These are phyloP conservation scores for Syzygium malaccense DNA, from an alignment of 441 rosid species.

Conservation along the genomic window DNA sequence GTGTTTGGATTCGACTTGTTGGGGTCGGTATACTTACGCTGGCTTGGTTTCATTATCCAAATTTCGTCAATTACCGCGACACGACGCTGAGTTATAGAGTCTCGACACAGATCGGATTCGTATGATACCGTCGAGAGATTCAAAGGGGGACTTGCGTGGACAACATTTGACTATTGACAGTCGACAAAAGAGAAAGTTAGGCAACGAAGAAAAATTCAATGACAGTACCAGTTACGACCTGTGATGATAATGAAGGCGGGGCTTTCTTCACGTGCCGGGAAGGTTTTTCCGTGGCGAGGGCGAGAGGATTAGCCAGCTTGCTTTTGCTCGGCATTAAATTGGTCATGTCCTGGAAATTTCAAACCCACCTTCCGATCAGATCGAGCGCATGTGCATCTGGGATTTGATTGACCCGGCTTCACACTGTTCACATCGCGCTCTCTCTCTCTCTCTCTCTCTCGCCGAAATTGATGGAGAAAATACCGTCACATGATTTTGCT, in stretches of 20 bases:
- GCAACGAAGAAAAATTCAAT: neutral
- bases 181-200: neutral
- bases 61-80: neutral
- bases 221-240: neutral
- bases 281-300: neutral
- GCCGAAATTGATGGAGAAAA: neutral
- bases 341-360: neutral
- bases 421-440: neutral
- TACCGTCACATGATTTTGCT: neutral
- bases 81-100: neutral
- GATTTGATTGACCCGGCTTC: neutral
- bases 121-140: neutral
- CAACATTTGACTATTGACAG: neutral
- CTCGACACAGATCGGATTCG: neutral
- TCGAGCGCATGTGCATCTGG: neutral
- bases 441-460: neutral
- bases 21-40: neutral
- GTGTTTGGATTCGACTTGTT: neutral
- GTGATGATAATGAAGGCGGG: neutral
- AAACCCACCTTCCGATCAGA: neutral
- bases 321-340: neutral
- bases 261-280: neutral
- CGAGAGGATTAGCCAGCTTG: neutral
- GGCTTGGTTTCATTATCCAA: neutral
- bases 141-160: neutral